phyloP scores from a whole-genome alignment of 345 rosid genomes.

The Psidium friedrichsthalianum region DNA sequence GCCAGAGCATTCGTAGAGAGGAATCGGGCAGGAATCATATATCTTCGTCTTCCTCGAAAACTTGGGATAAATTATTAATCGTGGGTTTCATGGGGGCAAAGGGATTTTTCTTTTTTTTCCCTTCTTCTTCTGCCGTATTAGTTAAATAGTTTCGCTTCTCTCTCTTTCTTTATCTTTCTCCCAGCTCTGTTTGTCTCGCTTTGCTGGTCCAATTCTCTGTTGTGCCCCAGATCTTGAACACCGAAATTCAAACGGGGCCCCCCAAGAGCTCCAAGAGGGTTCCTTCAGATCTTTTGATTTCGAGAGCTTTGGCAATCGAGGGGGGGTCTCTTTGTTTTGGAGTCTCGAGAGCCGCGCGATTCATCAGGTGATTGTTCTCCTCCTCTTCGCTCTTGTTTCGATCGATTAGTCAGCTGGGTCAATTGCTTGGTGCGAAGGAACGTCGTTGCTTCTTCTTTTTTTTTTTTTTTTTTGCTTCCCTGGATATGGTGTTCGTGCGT shows the following conservation, averaged over 20 bases:
- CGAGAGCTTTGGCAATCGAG: neutral
- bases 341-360: neutral
- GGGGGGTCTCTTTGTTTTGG: neutral
- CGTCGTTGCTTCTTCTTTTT: neutral
- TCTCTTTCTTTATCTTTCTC: neutral
- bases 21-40: neutral
- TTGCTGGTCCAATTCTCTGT: neutral
- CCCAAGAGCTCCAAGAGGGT: neutral
- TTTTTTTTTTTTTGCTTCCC: neutral
- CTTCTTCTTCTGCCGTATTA: neutral
- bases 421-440: neutral
- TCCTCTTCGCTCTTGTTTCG: neutral
- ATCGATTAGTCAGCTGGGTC: neutral
- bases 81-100: neutral
- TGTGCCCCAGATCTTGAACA: conserved; percentile 19
- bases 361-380: neutral
- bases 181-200: neutral
- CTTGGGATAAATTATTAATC: neutral
- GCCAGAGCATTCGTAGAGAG: neutral
- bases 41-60: neutral
- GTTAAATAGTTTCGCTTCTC: neutral
- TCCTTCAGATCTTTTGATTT: neutral
- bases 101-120: neutral
- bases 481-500: neutral
- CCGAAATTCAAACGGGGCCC: neutral